These are phyloP conservation scores for Aphanomyces stellatus DNA, from an alignment of 352 stramenopile species.

Conservation along the genomic window DNA sequence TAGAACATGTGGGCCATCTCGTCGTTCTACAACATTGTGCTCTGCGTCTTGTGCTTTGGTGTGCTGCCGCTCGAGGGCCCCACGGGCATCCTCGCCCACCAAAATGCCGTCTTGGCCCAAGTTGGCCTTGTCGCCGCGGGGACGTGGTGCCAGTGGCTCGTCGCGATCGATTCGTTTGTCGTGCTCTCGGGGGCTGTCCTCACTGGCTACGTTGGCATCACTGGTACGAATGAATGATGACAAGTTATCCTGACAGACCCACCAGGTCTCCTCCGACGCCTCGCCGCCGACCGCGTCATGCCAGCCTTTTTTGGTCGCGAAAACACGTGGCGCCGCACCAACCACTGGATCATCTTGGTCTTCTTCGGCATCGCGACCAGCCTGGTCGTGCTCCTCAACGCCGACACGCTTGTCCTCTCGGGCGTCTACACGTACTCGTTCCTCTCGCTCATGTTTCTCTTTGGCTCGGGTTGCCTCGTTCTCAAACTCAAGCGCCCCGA, in stretches of 20 bases:
- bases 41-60: constrained; percentile 74
- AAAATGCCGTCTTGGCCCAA: constrained; percentile 63
- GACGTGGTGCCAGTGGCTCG: constrained; percentile 27
- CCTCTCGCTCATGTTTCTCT: constrained; percentile 86
- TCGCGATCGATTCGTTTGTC: constrained; percentile 85
- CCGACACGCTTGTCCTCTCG: constrained; percentile 71
- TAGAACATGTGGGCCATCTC: constrained; percentile 83
- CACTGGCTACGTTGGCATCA: constrained; percentile 87
- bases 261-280: constrained; percentile 43
- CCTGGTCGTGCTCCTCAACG: constrained; percentile 69
- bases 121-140: constrained; percentile 55
- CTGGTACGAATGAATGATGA: constrained; percentile 23
- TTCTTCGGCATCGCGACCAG: constrained; percentile 67
- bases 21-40: constrained; percentile 79
- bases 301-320: constrained; percentile 44
- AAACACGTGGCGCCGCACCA: constrained; percentile 66
- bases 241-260: not conserved
- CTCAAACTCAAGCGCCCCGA: constrained; percentile 89
- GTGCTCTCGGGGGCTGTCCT: constrained; percentile 81
- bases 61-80: constrained; percentile 56
- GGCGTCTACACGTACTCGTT: constrained; percentile 91
- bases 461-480: constrained; percentile 85
- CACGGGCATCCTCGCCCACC: constrained; percentile 52
- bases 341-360: constrained; percentile 75
- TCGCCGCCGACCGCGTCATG: constrained; percentile 68